These are phyloP conservation scores for Fraxinus baroniana DNA, from an alignment of 305 asterid genomes.

Conservation along the genomic window DNA sequence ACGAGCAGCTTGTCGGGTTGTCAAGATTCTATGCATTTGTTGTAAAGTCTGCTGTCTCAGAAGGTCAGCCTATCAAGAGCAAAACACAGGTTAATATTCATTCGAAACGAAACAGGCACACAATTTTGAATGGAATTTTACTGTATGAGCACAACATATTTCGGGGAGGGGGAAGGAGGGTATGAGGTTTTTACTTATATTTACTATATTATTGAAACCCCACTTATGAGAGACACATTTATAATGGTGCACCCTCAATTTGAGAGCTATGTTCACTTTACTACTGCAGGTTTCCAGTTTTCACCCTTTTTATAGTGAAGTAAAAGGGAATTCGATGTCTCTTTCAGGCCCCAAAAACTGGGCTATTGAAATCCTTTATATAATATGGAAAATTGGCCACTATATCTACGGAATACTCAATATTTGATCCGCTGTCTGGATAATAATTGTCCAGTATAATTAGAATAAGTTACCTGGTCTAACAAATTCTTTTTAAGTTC, in stretches of 20 bases:
- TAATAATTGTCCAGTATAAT: neutral
- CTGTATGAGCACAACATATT: neutral
- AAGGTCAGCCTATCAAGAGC: slow-evolving; percentile 65
- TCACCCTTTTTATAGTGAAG: neutral
- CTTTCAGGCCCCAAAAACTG: neutral
- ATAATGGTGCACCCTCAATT: neutral
- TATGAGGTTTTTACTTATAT: neutral
- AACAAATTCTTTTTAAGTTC: neutral
- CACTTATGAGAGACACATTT: neutral
- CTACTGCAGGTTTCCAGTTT: neutral
- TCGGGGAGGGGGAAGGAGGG: neutral
- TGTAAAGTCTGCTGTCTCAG: slow-evolving; percentile 80
- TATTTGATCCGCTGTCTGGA: neutral
- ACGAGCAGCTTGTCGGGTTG: slow-evolving; percentile 88
- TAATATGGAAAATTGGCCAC: neutral
- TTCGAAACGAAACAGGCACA: neutral
- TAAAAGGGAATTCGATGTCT: neutral
- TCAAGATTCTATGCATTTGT: slow-evolving; percentile 77
- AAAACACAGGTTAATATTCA: neutral
- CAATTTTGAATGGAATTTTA: neutral
- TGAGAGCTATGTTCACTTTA: neutral
- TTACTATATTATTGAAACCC: neutral
- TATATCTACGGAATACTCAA: neutral
- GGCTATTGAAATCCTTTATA: neutral
- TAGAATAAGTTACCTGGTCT: neutral